Evolutionary conservation across 2,329 filamentous ascomycete genomes (phyloP).

Genomic region (Xylaria sp.): DNA sequence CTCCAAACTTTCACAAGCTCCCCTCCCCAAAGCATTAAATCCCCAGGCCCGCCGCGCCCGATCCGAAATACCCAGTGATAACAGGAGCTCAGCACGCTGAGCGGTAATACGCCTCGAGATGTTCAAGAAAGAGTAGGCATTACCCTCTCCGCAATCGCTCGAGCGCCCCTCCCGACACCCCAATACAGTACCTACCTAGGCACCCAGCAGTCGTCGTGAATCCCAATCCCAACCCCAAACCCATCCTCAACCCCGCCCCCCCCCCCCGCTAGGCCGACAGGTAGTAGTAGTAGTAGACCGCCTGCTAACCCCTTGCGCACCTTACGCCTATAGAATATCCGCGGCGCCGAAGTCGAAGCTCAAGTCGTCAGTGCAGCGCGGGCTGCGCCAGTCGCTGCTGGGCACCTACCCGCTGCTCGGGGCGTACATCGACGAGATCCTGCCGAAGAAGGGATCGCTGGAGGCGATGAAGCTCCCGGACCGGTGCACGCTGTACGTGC

Average conservation of each 20-base stretch:
- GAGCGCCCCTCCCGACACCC: neutral
- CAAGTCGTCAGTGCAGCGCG: slow-evolving; percentile 92
- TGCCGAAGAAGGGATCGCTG: slow-evolving; percentile 92
- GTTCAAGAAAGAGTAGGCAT: slow-evolving; percentile 88
- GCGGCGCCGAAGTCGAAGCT: slow-evolving; percentile 88
- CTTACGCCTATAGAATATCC: slow-evolving; percentile 63
- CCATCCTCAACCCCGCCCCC: too few relatives aligned
- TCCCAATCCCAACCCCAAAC: too few relatives aligned
- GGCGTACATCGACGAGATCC: slow-evolving; percentile 87
- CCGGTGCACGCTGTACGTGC: slow-evolving; percentile 83
- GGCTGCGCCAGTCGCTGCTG: slow-evolving; percentile 79
- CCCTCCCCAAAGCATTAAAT: slow-evolving; percentile 12
- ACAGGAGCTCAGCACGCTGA: slow-evolving; percentile 14
- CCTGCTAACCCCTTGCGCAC: slow-evolving; percentile 25
- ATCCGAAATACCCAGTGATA: slow-evolving; percentile 8
- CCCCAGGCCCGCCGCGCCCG: slow-evolving; percentile 5
- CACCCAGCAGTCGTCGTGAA: too few relatives aligned
- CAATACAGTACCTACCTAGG: too few relatives aligned
- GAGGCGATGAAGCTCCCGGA: slow-evolving; percentile 93
- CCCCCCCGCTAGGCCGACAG: too few relatives aligned
- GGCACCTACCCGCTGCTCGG: slow-evolving; percentile 84
- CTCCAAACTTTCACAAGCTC: slow-evolving; percentile 40
- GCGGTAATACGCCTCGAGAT: slow-evolving; percentile 54
- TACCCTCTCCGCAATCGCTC: neutral
- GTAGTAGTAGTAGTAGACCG: neutral